Evolutionary conservation across 129 eudicot genomes (phyloP).

Genomic region (Tagetes patula): DNA sequence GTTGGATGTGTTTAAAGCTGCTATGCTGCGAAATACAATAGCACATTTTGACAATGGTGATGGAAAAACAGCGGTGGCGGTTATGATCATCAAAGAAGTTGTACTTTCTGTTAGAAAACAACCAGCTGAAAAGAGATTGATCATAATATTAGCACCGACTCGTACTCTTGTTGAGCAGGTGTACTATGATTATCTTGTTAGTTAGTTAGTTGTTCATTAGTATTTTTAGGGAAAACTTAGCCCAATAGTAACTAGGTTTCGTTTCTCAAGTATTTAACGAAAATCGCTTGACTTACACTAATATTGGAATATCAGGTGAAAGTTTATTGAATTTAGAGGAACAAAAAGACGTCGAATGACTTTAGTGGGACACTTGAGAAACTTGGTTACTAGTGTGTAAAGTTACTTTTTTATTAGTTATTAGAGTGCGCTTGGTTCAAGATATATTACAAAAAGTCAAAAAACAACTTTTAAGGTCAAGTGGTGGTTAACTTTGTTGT

Average conservation of each 20-base stretch:
- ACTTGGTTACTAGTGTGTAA: too few relatives aligned
- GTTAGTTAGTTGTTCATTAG: neutral
- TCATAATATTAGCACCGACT: slow-evolving; percentile 75
- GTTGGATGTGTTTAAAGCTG: slow-evolving; percentile 12
- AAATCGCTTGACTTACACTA: too few relatives aligned
- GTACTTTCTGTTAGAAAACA: slow-evolving; percentile 30
- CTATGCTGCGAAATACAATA: slow-evolving; percentile 56
- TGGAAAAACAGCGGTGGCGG: slow-evolving; percentile 59
- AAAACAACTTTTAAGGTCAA: neutral
- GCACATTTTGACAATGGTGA: slow-evolving; percentile 60
- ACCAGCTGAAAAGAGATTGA: slow-evolving; percentile 38
- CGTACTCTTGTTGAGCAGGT: slow-evolving; percentile 69
- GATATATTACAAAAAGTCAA: neutral
- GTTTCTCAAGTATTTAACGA: too few relatives aligned
- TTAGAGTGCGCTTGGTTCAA: neutral
- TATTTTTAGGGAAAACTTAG: too few relatives aligned
- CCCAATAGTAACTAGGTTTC: too few relatives aligned
- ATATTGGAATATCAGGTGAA: too few relatives aligned
- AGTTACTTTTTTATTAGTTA: too few relatives aligned
- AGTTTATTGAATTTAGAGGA: too few relatives aligned
- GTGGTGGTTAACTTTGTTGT: neutral
- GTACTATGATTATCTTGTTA: neutral
- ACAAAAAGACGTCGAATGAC: too few relatives aligned
- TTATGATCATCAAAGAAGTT: slow-evolving; percentile 61
- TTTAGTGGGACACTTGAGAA: too few relatives aligned